These are phyloP conservation scores for Filobasidium wieringae DNA, from an alignment of 768 basidiomycete species.

Conservation along the genomic window DNA sequence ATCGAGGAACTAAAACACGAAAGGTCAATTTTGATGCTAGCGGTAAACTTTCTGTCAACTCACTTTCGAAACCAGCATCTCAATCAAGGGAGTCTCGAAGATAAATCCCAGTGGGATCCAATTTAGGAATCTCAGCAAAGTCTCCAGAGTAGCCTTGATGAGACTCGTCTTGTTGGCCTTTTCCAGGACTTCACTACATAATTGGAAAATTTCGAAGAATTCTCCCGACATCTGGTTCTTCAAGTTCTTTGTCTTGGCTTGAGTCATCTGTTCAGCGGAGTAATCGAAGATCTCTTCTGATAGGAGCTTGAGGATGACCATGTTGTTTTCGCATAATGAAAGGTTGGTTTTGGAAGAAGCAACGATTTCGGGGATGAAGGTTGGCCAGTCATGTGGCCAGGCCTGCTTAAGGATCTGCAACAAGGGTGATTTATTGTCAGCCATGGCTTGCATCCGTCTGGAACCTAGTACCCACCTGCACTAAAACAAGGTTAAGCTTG, in stretches of 20 bases:
- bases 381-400: slow-evolving; percentile 99
- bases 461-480: slow-evolving; percentile 54
- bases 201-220: slow-evolving; percentile 93
- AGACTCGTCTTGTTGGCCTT: slow-evolving; percentile 92
- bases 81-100: slow-evolving; percentile 95
- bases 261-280: slow-evolving; percentile 96
- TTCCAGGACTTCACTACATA: slow-evolving; percentile 90
- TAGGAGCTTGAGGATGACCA: slow-evolving; percentile 93
- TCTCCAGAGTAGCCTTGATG: slow-evolving; percentile 89
- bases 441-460: not conserved
- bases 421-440: not conserved
- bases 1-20: slow-evolving; percentile 67
- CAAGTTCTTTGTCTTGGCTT: slow-evolving; percentile 89
- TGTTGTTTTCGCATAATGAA: slow-evolving; percentile 97
- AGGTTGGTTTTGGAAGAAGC: slow-evolving; percentile 94
- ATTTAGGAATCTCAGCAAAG: slow-evolving; percentile 85
- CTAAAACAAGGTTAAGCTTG: slow-evolving; percentile 90
- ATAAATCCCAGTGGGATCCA: slow-evolving; percentile 99
- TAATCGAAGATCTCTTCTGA: slow-evolving; percentile 99
- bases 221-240: slow-evolving; percentile 98
- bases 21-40: slow-evolving; percentile 1
- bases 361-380: slow-evolving; percentile 91
- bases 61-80: slow-evolving; percentile 79
- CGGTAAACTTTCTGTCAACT: slow-evolving; percentile 41
- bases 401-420: slow-evolving; percentile 92